A percentile compares a stretch with the other conserved stretches of the same genome.
These are phyloP conservation scores for Macrophomina pseudophaseolina DNA, from an alignment of 2,329 filamentous ascomycete species.

Conservation along the genomic window DNA sequence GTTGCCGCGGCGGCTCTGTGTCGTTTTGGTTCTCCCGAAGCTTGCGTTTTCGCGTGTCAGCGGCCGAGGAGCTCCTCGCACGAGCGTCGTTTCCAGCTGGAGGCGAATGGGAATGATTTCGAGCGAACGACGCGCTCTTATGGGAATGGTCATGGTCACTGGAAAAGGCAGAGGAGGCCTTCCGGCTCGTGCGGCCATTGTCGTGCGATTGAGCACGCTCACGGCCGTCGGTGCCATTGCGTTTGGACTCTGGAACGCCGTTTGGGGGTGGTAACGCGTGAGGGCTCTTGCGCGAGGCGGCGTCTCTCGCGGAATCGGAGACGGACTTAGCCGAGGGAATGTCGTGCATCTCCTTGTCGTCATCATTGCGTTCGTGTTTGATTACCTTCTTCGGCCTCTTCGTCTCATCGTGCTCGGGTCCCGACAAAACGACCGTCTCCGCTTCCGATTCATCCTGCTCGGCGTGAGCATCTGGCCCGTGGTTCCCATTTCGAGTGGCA, in stretches of 20 bases:
- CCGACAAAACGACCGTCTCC: slow-evolving; percentile 55
- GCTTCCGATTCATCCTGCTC: slow-evolving; percentile 55
- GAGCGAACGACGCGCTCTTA: slow-evolving; percentile 10
- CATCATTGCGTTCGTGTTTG: slow-evolving; percentile 46
- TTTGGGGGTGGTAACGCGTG: slow-evolving; percentile 13
- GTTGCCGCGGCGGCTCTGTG: slow-evolving; percentile 47
- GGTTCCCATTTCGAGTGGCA: slow-evolving; percentile 25
- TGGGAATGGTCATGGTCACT: slow-evolving; percentile 24
- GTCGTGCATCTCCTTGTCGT: slow-evolving; percentile 32
- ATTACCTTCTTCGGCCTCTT: slow-evolving; percentile 39
- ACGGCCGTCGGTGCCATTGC: slow-evolving; percentile 13
- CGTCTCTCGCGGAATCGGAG: not conserved
- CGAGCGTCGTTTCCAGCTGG: slow-evolving; percentile 29
- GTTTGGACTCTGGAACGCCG: slow-evolving; percentile 15
- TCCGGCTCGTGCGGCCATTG: slow-evolving; percentile 17
- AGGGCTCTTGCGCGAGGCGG: slow-evolving; percentile 3
- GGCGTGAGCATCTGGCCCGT: slow-evolving; percentile 27
- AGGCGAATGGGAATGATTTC: slow-evolving; percentile 22
- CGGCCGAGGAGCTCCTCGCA: slow-evolving; percentile 44
- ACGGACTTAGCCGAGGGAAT: slow-evolving; percentile 14
- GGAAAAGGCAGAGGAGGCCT: slow-evolving; percentile 23
- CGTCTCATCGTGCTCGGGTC: slow-evolving; percentile 24
- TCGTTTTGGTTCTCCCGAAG: slow-evolving; percentile 41
- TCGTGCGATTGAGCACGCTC: slow-evolving; percentile 20
- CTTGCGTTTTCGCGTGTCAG: slow-evolving; percentile 49